These are phyloP conservation scores for Solanum rostratum DNA, from an alignment of 257 asterid species.

Conservation along the genomic window DNA sequence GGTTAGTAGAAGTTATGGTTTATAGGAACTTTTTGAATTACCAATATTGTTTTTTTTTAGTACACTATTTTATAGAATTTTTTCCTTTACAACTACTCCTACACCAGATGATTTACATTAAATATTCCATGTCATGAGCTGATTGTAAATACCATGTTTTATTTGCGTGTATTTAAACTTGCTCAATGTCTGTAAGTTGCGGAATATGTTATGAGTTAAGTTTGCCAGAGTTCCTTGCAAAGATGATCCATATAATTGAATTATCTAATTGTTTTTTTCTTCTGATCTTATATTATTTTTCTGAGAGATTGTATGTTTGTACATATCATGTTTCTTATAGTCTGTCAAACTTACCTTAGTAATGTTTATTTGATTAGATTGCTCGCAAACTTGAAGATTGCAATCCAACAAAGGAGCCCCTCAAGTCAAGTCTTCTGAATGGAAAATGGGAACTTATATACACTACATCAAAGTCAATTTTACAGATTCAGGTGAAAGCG, in stretches of 20 bases:
- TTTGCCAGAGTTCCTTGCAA: neutral
- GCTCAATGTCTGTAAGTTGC: neutral
- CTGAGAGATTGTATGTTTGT: too few relatives aligned
- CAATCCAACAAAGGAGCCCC: conserved; percentile 64
- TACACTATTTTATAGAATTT: neutral
- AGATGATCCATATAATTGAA: neutral
- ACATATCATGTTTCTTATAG: neutral
- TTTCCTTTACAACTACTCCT: neutral
- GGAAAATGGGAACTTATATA: conserved; percentile 95
- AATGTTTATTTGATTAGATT: conserved; percentile 25
- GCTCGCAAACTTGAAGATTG: conserved; percentile 54
- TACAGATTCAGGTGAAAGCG: conserved; percentile 46
- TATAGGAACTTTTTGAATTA: neutral
- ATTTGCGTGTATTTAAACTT: neutral
- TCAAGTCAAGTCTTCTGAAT: conserved; percentile 46
- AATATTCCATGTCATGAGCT: neutral
- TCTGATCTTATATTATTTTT: neutral
- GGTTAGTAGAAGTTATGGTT: too few relatives aligned
- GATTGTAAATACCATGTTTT: neutral
- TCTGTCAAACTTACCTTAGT: neutral
- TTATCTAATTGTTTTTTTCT: neutral
- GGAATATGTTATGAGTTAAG: neutral
- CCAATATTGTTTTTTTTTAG: neutral
- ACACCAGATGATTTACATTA: neutral
- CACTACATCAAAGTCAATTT: conserved; percentile 76